Evolutionary conservation across 768 basidiomycete species (phyloP).

Genomic region (Tricholoma hemisulphureum): DNA sequence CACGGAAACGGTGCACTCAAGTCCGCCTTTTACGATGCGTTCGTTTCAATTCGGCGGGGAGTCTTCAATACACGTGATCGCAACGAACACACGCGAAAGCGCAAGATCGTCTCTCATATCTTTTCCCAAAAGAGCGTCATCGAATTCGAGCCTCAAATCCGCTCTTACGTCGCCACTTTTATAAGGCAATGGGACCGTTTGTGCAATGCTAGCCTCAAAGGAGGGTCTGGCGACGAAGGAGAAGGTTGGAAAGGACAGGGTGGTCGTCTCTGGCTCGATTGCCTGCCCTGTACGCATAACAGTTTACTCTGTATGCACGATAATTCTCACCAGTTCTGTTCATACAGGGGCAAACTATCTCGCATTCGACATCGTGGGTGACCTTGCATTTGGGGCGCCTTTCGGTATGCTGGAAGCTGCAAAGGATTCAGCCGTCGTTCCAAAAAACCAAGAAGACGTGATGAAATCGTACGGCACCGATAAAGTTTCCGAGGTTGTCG

Average conservation of each 20-base stretch:
- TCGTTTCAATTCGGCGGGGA: conserved; percentile 71
- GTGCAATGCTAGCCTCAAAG: conserved; percentile 52
- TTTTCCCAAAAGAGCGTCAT: conserved; percentile 83
- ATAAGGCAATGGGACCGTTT: conserved; percentile 77
- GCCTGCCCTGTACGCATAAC: conserved; percentile 59
- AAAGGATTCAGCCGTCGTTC: conserved; percentile 70
- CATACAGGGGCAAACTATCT: conserved; percentile 54
- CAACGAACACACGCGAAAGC: conserved; percentile 78
- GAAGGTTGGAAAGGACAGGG: conserved; percentile 61
- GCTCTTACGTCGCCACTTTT: conserved; percentile 55
- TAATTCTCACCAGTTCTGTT: conserved; percentile 7
- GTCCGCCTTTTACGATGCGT: conserved; percentile 74
- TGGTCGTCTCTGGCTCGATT: conserved; percentile 72
- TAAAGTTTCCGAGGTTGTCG: conserved; percentile 42
- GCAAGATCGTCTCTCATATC: conserved; percentile 87
- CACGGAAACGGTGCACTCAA: conserved; percentile 85
- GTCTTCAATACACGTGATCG: conserved; percentile 81
- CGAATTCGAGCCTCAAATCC: conserved; percentile 82
- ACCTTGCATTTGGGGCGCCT: conserved; percentile 82
- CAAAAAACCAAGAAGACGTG: conserved; percentile 51
- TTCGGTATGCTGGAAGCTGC: conserved; percentile 85
- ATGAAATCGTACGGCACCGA: conserved; percentile 55
- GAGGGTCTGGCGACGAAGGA: conserved; percentile 57
- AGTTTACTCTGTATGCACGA: not conserved
- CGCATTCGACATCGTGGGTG: conserved; percentile 74